Percentiles rank a stretch among this genome's conserved stretches.
Conservation (phyloP, 306 rosid genomes). For the Trifolium pratense region DNA sequence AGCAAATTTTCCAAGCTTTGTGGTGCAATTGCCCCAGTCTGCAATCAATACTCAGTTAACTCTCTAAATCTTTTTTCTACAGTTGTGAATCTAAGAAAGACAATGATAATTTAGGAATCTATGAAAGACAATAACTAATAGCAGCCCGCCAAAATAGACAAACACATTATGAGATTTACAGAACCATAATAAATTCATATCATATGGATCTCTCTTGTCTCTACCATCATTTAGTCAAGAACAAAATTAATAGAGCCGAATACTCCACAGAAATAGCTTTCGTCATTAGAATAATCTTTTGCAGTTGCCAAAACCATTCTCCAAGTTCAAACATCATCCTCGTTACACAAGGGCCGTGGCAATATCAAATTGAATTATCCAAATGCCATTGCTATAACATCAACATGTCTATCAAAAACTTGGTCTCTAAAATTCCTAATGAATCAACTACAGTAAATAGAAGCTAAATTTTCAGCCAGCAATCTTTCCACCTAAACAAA, state of each 20-base stretch:
- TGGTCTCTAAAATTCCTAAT: background rate
- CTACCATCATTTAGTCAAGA: constrained; percentile 21
- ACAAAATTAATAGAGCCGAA: background rate
- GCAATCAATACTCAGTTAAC: constrained; percentile 45
- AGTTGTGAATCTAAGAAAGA: constrained; percentile 26
- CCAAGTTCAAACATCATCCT: constrained; percentile 20
- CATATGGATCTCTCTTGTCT: constrained; percentile 8
- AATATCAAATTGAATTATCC: constrained; percentile 15
- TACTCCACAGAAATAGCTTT: constrained; percentile 5
- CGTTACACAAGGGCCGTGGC: constrained; percentile 1
- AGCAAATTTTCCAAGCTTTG: constrained; percentile 83
- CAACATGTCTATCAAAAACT: constrained; percentile 12
- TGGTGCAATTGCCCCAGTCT: constrained; percentile 89
- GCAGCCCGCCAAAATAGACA: constrained; percentile 5
- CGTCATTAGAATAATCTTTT: constrained; percentile 19
- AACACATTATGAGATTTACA: constrained; percentile 20
- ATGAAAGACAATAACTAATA: constrained; percentile 16
- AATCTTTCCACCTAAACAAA: constrained; percentile 1
- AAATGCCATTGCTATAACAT: background rate
- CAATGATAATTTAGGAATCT: background rate
- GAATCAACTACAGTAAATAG: constrained; percentile 12
- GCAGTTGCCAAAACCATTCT: constrained; percentile 11
- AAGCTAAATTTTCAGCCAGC: constrained; percentile 17
- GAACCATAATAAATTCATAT: constrained; percentile 1
- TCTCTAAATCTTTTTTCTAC: constrained; percentile 29